Percentiles rank a stretch among this genome's conserved stretches.
These are phyloP conservation scores for Candida takata DNA, from an alignment of 805 yeast species.

Conservation along the genomic window DNA sequence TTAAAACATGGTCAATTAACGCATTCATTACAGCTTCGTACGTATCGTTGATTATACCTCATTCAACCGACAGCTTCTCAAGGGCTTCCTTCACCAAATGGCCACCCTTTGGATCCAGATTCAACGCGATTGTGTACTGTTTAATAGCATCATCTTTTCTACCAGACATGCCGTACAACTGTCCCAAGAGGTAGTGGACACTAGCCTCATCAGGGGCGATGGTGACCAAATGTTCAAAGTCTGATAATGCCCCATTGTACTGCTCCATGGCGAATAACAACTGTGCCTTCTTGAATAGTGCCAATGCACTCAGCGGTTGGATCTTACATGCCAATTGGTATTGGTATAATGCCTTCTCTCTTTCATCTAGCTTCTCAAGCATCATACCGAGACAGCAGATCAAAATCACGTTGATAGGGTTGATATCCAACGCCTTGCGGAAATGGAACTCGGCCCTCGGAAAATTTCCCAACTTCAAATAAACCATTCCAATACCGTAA, in stretches of 20 bases:
- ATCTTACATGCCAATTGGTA: slow-evolving; percentile 77
- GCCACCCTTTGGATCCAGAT: slow-evolving; percentile 87
- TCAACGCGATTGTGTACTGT: slow-evolving; percentile 83
- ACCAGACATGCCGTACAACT: slow-evolving; percentile 69
- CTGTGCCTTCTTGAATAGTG: slow-evolving; percentile 85
- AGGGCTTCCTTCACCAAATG: slow-evolving; percentile 81
- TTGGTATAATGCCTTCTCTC: slow-evolving; percentile 68
- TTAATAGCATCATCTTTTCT: slow-evolving; percentile 72
- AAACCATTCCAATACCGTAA: slow-evolving; percentile 94
- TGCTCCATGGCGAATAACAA: slow-evolving; percentile 63
- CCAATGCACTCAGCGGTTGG: slow-evolving; percentile 81
- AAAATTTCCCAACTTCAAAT: slow-evolving; percentile 77
- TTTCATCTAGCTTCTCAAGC: slow-evolving; percentile 64
- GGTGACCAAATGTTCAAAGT: slow-evolving; percentile 63
- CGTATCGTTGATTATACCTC: neutral
- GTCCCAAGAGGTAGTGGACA: slow-evolving; percentile 85
- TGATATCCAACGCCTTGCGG: slow-evolving; percentile 78
- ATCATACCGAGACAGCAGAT: slow-evolving; percentile 94
- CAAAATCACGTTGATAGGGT: slow-evolving; percentile 84
- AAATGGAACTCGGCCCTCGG: slow-evolving; percentile 81
- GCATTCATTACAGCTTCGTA: neutral
- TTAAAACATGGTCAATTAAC: neutral
- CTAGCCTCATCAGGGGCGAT: slow-evolving; percentile 93
- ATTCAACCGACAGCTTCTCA: slow-evolving; percentile 33
- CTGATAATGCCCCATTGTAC: slow-evolving; percentile 64